Evolutionary conservation across 768 basidiomycete species (phyloP).

Genomic region (Lentinus brumalis): DNA sequence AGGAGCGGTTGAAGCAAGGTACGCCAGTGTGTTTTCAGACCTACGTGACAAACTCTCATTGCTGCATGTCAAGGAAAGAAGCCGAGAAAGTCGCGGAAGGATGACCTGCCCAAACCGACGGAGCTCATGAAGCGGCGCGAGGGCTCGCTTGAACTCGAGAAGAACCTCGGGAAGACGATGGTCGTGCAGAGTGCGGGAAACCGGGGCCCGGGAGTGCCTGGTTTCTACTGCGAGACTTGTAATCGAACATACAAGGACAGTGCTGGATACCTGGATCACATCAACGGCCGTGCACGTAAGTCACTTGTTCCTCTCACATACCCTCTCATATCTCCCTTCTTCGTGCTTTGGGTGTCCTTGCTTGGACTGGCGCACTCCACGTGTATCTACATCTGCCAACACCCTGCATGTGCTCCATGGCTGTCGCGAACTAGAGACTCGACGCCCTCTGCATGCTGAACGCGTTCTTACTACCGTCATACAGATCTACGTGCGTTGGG

Average conservation of each 20-base stretch:
- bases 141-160: slow-evolving; percentile 83
- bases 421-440: too few relatives aligned
- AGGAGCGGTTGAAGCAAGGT: slow-evolving; percentile 85
- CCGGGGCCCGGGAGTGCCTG: slow-evolving; percentile 86
- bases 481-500: slow-evolving; percentile 90
- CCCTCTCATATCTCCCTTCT: neutral
- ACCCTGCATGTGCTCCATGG: neutral
- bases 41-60: too few relatives aligned
- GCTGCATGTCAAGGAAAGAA: slow-evolving; percentile 67
- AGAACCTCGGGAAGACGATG: slow-evolving; percentile 94
- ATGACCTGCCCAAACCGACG: slow-evolving; percentile 90
- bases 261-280: slow-evolving; percentile 91
- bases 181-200: slow-evolving; percentile 85
- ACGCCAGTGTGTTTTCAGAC: too few relatives aligned
- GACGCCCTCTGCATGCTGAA: too few relatives aligned
- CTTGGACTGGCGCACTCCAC: too few relatives aligned
- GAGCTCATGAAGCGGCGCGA: slow-evolving; percentile 92
- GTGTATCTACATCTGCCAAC: too few relatives aligned
- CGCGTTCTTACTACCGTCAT: neutral
- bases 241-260: slow-evolving; percentile 92
- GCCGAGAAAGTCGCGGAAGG: slow-evolving; percentile 65
- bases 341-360: too few relatives aligned
- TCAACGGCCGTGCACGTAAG: slow-evolving; percentile 93
- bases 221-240: slow-evolving; percentile 93
- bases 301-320: slow-evolving; percentile 20